Conservation (phyloP, 1,284 basidiomycete species). For the Thelephora terrestris region DNA sequence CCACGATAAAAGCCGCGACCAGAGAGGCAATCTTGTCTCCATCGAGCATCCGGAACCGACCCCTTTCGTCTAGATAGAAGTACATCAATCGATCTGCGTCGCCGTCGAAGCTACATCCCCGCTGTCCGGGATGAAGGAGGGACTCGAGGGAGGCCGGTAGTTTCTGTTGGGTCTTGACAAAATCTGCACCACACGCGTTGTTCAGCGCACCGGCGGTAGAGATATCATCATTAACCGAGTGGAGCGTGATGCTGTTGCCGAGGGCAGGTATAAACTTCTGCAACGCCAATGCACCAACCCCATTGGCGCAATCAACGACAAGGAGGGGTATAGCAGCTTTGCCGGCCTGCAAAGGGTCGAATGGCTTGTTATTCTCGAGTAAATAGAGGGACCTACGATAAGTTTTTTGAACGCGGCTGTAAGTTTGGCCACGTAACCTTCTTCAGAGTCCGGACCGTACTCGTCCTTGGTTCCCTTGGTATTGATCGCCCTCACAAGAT, state of each 20-base stretch:
- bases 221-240: constrained; percentile 61
- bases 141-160: constrained; percentile 66
- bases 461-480: constrained; percentile 66
- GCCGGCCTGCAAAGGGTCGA: constrained; percentile 36
- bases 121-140: constrained; percentile 55
- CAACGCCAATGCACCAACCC: constrained; percentile 79
- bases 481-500: constrained; percentile 88
- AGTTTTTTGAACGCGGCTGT: constrained; percentile 81
- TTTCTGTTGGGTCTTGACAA: constrained; percentile 88
- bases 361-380: constrained; percentile 5
- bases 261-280: constrained; percentile 47
- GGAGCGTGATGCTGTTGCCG: constrained; percentile 42
- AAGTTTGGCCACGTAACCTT: constrained; percentile 86
- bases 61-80: constrained; percentile 77
- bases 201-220: constrained; percentile 73
- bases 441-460: constrained; percentile 78
- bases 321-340: constrained; percentile 52
- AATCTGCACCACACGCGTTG: constrained; percentile 89
- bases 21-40: constrained; percentile 98
- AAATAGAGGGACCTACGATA: constrained; percentile 46
- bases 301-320: constrained; percentile 94
- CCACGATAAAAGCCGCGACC: constrained; percentile 88
- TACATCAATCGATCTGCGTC: constrained; percentile 98
- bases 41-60: constrained; percentile 86
- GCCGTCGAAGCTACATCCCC: constrained; percentile 91